Conservation (phyloP, 2,329 filamentous ascomycete genomes). For the Calonectria henricotiae region DNA sequence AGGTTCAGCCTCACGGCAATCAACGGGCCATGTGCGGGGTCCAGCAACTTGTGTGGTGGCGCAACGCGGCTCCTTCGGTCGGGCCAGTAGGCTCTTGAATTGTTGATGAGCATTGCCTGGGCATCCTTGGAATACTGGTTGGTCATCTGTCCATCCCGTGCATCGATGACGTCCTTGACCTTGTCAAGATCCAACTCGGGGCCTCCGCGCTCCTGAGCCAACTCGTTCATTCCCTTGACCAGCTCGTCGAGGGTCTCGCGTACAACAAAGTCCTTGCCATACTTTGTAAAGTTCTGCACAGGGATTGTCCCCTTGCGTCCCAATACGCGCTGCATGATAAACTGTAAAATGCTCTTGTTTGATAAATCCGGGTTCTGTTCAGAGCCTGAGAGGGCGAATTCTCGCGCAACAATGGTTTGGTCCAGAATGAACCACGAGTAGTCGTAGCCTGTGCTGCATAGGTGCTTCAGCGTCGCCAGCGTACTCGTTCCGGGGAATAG, state of each 20-base stretch:
- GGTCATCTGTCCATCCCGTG: constrained; percentile 71
- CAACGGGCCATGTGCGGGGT: constrained; percentile 71
- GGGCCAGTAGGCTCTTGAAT: constrained; percentile 71
- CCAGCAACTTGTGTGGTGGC: constrained; percentile 69
- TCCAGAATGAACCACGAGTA: constrained; percentile 77
- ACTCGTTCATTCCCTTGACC: constrained; percentile 73
- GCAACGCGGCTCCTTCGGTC: constrained; percentile 69
- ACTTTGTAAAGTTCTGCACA: constrained; percentile 73
- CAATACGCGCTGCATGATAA: constrained; percentile 68
- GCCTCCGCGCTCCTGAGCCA: constrained; percentile 65
- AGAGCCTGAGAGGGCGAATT: constrained; percentile 75
- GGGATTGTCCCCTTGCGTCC: constrained; percentile 68
- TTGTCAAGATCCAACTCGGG: constrained; percentile 64
- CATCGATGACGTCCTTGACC: constrained; percentile 66
- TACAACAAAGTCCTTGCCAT: constrained; percentile 74
- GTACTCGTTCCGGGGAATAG: constrained; percentile 74
- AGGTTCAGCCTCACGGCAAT: constrained; percentile 76
- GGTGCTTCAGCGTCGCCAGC: constrained; percentile 72
- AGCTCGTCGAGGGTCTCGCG: constrained; percentile 71
- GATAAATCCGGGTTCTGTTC: constrained; percentile 77
- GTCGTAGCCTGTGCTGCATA: constrained; percentile 74
- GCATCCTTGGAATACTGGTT: constrained; percentile 74
- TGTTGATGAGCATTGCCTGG: constrained; percentile 75
- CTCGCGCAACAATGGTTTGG: constrained; percentile 72
- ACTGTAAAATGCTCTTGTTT: constrained; percentile 70